Conservation (phyloP, 2,329 filamentous ascomycete genomes). For the Sporothrix protearum region DNA sequence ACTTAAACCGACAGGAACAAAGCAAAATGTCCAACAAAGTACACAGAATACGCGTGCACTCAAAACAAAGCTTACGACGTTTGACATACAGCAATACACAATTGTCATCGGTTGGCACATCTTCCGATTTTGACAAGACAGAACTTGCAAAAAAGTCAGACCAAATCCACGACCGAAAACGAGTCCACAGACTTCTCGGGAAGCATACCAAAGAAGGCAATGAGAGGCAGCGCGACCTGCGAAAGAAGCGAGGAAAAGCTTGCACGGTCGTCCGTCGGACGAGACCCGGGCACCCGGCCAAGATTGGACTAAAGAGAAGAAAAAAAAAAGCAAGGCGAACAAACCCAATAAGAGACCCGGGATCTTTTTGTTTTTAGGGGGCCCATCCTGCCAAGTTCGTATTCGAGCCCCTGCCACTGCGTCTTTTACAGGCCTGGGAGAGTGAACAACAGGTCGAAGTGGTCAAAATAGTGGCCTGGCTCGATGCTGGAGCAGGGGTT, state of each 20-base stretch:
- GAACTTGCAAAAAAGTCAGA: not conserved
- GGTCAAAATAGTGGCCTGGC: not conserved
- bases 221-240: not conserved
- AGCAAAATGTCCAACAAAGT: not conserved
- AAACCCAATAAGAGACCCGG: too few relatives aligned
- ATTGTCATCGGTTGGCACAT: not conserved
- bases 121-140: not conserved
- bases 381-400: not conserved
- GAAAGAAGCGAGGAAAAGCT: not conserved
- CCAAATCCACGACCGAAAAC: not conserved
- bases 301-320: too few relatives aligned
- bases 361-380: not conserved
- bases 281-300: not conserved
- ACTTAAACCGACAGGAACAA: not conserved
- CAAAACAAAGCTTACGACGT: not conserved
- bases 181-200: not conserved
- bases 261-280: too few relatives aligned
- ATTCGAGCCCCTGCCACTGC: conserved; percentile 1
- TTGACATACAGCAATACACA: not conserved
- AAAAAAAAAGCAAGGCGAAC: not conserved
- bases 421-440: not conserved
- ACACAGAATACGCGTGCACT: not conserved
- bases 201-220: not conserved
- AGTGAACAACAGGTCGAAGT: not conserved
- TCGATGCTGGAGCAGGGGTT: not conserved